Base-by-base conservation (phyloP, 164 flowering plant species). In the Buxus sempervirens region DNA sequence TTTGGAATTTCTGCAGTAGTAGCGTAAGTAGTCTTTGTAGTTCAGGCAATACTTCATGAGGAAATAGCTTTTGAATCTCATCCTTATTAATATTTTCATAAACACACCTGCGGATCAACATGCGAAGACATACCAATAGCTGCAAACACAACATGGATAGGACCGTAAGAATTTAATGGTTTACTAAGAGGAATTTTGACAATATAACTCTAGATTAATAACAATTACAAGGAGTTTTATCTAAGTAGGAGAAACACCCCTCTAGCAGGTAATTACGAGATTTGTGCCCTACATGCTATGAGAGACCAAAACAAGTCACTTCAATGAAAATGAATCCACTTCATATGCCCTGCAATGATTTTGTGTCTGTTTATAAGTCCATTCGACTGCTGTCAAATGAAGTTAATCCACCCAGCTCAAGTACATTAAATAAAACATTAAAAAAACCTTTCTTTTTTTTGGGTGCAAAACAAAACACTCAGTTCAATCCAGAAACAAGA, bases 41-140 rank as follows among this genome's bases (percentile, higher is more conserved):
- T 71, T 90, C 97, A 49, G 90, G 90, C 58, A 69, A 68, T 26
- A 90, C 94, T 70, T 90, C 92, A 20, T 60, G 70, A 19, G 94
- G 97, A 70, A 90, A 90, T 70, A 89, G 73, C 68, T 83, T 87
- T 15, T 82, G 85, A 66, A 89, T 83, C 25, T 83, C 91, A 54
- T 90, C 94, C 82, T 82, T 88, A 54, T 54, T 73, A 36, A 75
- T n/a, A 72, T 86, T 83, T 60, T 81, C 89, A 66, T 85, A 79
- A 60, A 87, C 91, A 76, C 88, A 86, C 66, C 73, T 81, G 4
- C 95, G 83, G 13, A 89, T 91, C 76, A 89, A 72, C 62, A 85
- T 80, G 12, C 95, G 82, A 5, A 89, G 90, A 69, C 95, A 91
- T 20, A 86, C 91, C 79, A 91, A 73, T 53, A 89, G 88, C 93